Evolutionary conservation across 768 basidiomycete species (phyloP).

Genomic region (Lactarius sanguifluus): DNA sequence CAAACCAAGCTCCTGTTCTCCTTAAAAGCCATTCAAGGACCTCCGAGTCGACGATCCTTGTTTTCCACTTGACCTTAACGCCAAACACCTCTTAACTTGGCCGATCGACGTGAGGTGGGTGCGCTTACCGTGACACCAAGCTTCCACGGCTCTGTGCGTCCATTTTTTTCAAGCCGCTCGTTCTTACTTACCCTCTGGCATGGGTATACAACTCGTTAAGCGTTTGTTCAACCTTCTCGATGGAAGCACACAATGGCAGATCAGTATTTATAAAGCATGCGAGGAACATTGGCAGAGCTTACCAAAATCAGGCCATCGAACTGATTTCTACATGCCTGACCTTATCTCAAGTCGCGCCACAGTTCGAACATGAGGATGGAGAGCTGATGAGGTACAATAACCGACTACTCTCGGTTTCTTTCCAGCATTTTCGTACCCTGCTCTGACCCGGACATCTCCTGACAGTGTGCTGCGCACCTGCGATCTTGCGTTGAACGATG

Average conservation of each 20-base stretch:
- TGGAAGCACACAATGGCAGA: neutral
- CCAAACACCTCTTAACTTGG: neutral
- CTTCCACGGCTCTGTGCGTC: neutral
- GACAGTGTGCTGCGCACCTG: neutral
- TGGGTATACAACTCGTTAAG: neutral
- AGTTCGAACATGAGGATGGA: neutral
- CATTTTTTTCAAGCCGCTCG: neutral
- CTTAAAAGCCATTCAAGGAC: neutral
- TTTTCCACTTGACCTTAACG: neutral
- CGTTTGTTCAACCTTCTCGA: neutral
- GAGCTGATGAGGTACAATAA: slow-evolving; percentile 4
- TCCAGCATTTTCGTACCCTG: neutral
- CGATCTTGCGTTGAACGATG: neutral
- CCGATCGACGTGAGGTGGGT: neutral
- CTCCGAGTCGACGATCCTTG: neutral
- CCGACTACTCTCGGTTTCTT: neutral
- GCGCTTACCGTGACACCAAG: neutral
- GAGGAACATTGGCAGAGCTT: slow-evolving; percentile 18
- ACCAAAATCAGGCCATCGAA: slow-evolving; percentile 14
- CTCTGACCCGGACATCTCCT: neutral
- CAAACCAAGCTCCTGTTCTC: neutral
- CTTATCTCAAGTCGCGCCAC: slow-evolving; percentile 3
- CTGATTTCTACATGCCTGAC: slow-evolving; percentile 9
- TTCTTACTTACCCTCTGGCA: neutral
- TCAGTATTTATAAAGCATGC: slow-evolving; percentile 15